Evolutionary conservation across 2,329 filamentous ascomycete species (phyloP).

Genomic region (Malbranchea cinnamomea): DNA sequence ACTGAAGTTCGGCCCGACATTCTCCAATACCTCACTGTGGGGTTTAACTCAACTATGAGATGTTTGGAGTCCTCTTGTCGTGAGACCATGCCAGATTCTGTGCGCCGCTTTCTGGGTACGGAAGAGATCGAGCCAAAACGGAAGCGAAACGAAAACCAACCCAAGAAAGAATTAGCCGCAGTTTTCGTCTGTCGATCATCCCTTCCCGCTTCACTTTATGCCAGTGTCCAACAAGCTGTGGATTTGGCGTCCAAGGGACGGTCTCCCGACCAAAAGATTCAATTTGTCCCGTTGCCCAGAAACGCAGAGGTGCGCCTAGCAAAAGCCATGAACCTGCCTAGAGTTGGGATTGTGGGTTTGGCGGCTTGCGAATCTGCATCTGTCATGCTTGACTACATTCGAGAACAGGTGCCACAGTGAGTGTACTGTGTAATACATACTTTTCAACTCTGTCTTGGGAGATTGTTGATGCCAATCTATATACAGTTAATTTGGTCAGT

Average conservation of each 20-base stretch:
- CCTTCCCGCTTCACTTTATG: slow-evolving; percentile 11
- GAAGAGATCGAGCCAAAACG: neutral
- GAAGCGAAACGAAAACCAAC: neutral
- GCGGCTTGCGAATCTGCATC: slow-evolving; percentile 1
- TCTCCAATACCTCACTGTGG: slow-evolving; percentile 4
- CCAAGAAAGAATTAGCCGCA: slow-evolving; percentile 7
- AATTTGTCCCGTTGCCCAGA: slow-evolving; percentile 20
- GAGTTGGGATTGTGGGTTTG: slow-evolving; percentile 6
- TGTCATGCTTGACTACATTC: slow-evolving; percentile 7
- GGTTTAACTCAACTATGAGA: slow-evolving; percentile 7
- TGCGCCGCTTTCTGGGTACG: neutral
- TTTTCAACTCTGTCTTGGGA: too few relatives aligned
- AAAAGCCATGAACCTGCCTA: slow-evolving; percentile 4
- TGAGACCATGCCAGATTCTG: slow-evolving; percentile 1
- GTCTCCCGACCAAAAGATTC: slow-evolving; percentile 11
- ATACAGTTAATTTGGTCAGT: too few relatives aligned
- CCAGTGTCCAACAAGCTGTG: slow-evolving; percentile 14
- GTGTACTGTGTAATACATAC: too few relatives aligned
- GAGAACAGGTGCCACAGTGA: slow-evolving; percentile 2
- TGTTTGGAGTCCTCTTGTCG: slow-evolving; percentile 3
- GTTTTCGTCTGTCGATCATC: slow-evolving; percentile 13
- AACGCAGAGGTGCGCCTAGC: slow-evolving; percentile 3
- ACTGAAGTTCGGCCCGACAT: slow-evolving; percentile 5
- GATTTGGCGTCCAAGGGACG: slow-evolving; percentile 8
- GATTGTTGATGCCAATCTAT: too few relatives aligned